These are phyloP conservation scores for Halophytophthora polymorphica DNA, from an alignment of 352 stramenopile species.

Conservation along the genomic window DNA sequence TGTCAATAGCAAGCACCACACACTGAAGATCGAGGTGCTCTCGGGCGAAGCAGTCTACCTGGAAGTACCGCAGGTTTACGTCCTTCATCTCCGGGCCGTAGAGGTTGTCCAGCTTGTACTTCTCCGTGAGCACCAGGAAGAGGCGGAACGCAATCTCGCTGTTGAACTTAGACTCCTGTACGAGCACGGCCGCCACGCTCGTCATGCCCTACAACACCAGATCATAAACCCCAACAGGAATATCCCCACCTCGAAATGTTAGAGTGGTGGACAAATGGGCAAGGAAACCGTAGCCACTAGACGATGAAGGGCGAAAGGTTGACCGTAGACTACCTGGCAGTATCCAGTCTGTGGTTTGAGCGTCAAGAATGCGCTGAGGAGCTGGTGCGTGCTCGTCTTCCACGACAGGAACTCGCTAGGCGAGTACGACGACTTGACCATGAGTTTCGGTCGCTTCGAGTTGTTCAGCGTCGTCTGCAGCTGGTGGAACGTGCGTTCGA, in stretches of 20 bases:
- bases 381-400: conserved; percentile 35
- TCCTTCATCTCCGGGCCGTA: conserved; percentile 52
- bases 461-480: conserved; percentile 24
- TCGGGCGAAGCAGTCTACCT: conserved; percentile 8
- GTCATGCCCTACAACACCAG: conserved; percentile 37
- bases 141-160: conserved; percentile 45
- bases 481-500: conserved; percentile 46
- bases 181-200: conserved; percentile 33
- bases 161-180: conserved; percentile 46
- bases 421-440: conserved; percentile 26
- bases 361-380: conserved; percentile 39
- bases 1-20: too few species aligned
- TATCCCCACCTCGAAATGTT: not conserved
- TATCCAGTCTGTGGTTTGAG: conserved; percentile 56
- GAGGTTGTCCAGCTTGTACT: conserved; percentile 44
- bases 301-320: too few species aligned
- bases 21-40: too few species aligned
- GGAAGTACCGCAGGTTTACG: conserved; percentile 49
- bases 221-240: not conserved
- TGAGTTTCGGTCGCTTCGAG: conserved; percentile 16
- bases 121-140: conserved; percentile 48
- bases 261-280: too few species aligned
- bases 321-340: conserved; percentile 29
- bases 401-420: conserved; percentile 30
- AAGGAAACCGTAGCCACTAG: too few species aligned